Evolutionary conservation across 805 yeast species (phyloP), one percentile per base, ranked within the genome.

Genomic region (Wickerhamiella australiensis): DNA sequence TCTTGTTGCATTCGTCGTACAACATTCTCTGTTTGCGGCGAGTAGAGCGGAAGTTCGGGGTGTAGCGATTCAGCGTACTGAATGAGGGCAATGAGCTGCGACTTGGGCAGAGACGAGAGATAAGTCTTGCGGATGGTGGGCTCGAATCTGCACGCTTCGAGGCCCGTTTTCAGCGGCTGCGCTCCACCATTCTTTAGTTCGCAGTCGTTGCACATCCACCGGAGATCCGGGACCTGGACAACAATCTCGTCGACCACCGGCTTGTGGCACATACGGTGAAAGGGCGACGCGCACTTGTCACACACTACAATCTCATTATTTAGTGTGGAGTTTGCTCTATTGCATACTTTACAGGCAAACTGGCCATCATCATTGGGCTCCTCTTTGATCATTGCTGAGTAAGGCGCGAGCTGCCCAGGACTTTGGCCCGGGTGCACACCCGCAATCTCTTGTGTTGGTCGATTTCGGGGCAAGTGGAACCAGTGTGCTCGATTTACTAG

Each of bases 151-250:
- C 59, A 63, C 4, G 69, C 67, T 2, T 67, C 54, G 9, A 56
- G 49, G 11, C 72, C 72, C 1, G 70, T 66, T 45, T 66, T 68
- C 23, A 68, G 54, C 9, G 67, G 65, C 31, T 55, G 53, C 5
- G 21, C 41, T 29, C 67, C 67, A 15, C 61, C 51, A 2, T 61
- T 57, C 49, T 63, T 65, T n/a, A 62, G 61, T 52, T 61, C 64
- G 49, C 71, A 68, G 42, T 65, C 60, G 46, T 57, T 57, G 54
- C 72, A 68, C 53, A 61, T 67, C 70, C 70, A 68, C 52, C 64
- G 63, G 4, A 68, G 67, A 44, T 67, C 71, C 1, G 66, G 65
- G 13, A 67, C 65, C 22, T 67, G 69, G 13, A 68, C 66, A 23
- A 62, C 66, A 11, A 66, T 57, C 5, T 68, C 55, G 44, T 67